These are phyloP conservation scores for Diplogelasinospora grovesii DNA, from an alignment of 495 filamentous ascomycete species.

Conservation along the genomic window DNA sequence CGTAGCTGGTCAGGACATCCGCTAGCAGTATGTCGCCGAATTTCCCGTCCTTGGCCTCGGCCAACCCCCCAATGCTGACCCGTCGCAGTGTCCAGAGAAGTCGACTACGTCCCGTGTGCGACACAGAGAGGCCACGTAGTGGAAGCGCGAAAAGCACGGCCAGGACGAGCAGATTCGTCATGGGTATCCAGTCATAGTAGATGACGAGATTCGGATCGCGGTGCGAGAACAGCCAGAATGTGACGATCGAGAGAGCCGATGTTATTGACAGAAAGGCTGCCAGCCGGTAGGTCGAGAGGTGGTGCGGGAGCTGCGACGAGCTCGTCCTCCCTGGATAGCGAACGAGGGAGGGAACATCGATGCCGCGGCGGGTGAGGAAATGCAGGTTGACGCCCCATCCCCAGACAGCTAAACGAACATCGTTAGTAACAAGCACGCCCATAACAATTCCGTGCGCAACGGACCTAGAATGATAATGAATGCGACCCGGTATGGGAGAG, in stretches of 20 bases:
- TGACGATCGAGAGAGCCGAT: constrained; percentile 58
- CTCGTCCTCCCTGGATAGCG: constrained; percentile 66
- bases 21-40: constrained; percentile 94
- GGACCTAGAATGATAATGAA: constrained; percentile 73
- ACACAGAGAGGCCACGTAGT: constrained; percentile 52
- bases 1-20: constrained; percentile 89
- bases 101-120: constrained; percentile 64
- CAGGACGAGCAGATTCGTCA: constrained; percentile 67
- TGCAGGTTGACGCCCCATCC: constrained; percentile 86
- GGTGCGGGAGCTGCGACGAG: constrained; percentile 59
- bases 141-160: constrained; percentile 65
- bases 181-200: constrained; percentile 71
- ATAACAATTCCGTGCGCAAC: constrained; percentile 12
- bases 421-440: constrained; percentile 3
- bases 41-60: constrained; percentile 71
- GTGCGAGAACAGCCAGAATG: constrained; percentile 78
- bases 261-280: constrained; percentile 67
- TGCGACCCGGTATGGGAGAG: constrained; percentile 78
- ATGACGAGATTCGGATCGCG: constrained; percentile 60
- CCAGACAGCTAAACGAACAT: constrained; percentile 63
- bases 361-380: constrained; percentile 63
- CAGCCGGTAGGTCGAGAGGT: constrained; percentile 75
- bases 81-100: constrained; percentile 67
- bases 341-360: constrained; percentile 75
- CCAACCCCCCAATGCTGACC: constrained; percentile 71